These are phyloP conservation scores for Fomitiporia mediterranea DNA, from an alignment of 1,284 basidiomycete genomes.

Conservation along the genomic window DNA sequence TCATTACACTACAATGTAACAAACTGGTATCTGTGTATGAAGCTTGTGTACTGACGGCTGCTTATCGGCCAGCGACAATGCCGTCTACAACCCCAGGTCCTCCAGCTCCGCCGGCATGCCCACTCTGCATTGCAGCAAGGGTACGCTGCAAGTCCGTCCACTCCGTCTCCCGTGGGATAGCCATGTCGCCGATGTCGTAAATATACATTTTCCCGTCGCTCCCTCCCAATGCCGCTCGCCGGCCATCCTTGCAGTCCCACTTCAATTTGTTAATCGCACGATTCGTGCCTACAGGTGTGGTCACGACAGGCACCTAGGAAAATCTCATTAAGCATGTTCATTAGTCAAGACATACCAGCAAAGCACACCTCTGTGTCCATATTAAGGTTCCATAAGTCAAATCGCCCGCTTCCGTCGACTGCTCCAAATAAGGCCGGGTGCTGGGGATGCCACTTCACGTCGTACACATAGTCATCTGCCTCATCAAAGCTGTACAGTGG, in stretches of 20 bases:
- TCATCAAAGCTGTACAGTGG: constrained; percentile 94
- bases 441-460: constrained; percentile 94
- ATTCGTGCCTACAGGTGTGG: constrained; percentile 65
- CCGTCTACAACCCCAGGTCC: constrained; percentile 45
- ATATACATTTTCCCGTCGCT: constrained; percentile 91
- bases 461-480: constrained; percentile 98
- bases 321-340: constrained; percentile 13
- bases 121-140: constrained; percentile 48
- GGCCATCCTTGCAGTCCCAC: constrained; percentile 87
- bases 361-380: constrained; percentile 82
- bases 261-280: constrained; percentile 92
- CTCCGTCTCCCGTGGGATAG: constrained; percentile 77
- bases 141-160: constrained; percentile 89
- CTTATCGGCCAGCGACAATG: constrained; percentile 42
- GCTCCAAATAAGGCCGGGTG: constrained; percentile 93
- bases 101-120: constrained; percentile 35
- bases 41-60: too few relatives aligned
- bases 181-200: constrained; percentile 92
- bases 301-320: constrained; percentile 71
- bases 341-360: not conserved
- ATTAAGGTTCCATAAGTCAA: constrained; percentile 97
- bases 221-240: constrained; percentile 82
- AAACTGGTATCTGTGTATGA: constrained; percentile 12
- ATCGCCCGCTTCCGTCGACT: constrained; percentile 91
- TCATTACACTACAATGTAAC: not conserved